Percentiles rank a stretch among this genome's conserved stretches.
Conservation (phyloP, 768 basidiomycete genomes). For the Tremella yokohamensis region DNA sequence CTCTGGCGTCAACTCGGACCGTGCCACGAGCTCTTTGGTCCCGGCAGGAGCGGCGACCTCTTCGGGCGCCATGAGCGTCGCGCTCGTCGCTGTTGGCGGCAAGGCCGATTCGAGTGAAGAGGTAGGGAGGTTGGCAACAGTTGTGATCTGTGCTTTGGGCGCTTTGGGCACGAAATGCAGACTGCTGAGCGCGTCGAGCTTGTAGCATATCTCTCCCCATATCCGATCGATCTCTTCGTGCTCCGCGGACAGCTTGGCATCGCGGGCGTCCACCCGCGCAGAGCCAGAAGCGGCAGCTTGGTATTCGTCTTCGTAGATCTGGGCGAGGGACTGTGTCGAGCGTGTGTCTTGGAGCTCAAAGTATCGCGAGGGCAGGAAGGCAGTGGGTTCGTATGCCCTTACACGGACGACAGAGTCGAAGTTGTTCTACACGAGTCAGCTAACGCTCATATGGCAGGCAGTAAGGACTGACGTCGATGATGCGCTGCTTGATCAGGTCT, state of each 20-base stretch:
- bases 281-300: constrained; percentile 63
- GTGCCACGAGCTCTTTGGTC: constrained; percentile 59
- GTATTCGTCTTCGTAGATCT: constrained; percentile 94
- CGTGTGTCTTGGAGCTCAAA: constrained; percentile 87
- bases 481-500: constrained; percentile 83
- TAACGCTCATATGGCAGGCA: not conserved
- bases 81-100: constrained; percentile 70
- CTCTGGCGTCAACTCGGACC: constrained; percentile 75
- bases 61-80: constrained; percentile 86
- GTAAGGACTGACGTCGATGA: constrained; percentile 61
- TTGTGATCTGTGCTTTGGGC: constrained; percentile 85
- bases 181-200: constrained; percentile 90
- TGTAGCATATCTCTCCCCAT: constrained; percentile 81
- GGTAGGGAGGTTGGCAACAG: constrained; percentile 74
- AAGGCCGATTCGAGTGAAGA: constrained; percentile 84
- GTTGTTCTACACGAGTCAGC: constrained; percentile 52
- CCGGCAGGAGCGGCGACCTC: constrained; percentile 66
- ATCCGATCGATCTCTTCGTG: constrained; percentile 77
- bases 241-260: constrained; percentile 81
- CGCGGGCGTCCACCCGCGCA: constrained; percentile 66
- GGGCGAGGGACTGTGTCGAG: constrained; percentile 81
- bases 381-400: constrained; percentile 70
- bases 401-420: constrained; percentile 92
- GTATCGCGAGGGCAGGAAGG: constrained; percentile 83
- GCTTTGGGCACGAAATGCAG: constrained; percentile 94